A percentile compares a stretch with the other conserved stretches of the same genome.
These are phyloP conservation scores for Leishmania tropica DNA, from an alignment of 208 protist genomes.

Conservation along the genomic window DNA sequence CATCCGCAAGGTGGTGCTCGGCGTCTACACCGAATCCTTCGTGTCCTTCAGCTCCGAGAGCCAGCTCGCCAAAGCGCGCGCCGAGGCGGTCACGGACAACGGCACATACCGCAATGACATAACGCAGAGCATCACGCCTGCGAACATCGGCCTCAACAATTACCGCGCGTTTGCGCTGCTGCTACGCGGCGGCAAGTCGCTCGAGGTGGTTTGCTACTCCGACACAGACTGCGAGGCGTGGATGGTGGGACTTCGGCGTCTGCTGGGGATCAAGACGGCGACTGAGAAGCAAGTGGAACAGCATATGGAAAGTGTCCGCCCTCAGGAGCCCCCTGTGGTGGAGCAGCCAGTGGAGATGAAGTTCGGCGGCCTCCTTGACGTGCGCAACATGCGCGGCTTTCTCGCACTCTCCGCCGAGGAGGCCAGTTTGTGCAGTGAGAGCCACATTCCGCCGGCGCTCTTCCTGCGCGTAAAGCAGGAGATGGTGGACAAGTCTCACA, in stretches of 20 bases:
- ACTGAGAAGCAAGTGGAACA: slow-evolving; percentile 68
- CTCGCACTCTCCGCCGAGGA: slow-evolving; percentile 78
- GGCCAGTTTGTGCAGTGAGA: slow-evolving; percentile 78
- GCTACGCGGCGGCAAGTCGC: slow-evolving; percentile 79
- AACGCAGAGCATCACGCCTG: slow-evolving; percentile 76
- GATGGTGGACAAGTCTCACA: slow-evolving; percentile 77
- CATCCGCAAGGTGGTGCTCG: slow-evolving; percentile 84
- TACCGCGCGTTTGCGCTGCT: slow-evolving; percentile 88
- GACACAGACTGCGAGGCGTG: slow-evolving; percentile 92
- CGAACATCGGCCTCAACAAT: slow-evolving; percentile 83
- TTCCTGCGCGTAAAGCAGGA: slow-evolving; percentile 89
- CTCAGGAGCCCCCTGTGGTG: slow-evolving; percentile 8
- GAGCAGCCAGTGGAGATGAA: slow-evolving; percentile 57
- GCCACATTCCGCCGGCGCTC: slow-evolving; percentile 85
- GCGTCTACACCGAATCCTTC: slow-evolving; percentile 86
- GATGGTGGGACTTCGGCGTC: slow-evolving; percentile 83
- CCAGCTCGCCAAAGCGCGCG: slow-evolving; percentile 73
- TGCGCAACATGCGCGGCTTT: slow-evolving; percentile 85
- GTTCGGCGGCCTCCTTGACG: slow-evolving; percentile 82
- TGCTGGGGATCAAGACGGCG: slow-evolving; percentile 66
- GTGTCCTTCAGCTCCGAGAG: slow-evolving; percentile 68
- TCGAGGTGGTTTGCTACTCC: slow-evolving; percentile 91
- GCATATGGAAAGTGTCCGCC: slow-evolving; percentile 22
- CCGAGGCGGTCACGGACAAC: slow-evolving; percentile 70
- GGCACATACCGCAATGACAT: slow-evolving; percentile 81